phyloP scores from a whole-genome alignment of 148 eudicot genomes.

The Heliosperma pusillum region DNA sequence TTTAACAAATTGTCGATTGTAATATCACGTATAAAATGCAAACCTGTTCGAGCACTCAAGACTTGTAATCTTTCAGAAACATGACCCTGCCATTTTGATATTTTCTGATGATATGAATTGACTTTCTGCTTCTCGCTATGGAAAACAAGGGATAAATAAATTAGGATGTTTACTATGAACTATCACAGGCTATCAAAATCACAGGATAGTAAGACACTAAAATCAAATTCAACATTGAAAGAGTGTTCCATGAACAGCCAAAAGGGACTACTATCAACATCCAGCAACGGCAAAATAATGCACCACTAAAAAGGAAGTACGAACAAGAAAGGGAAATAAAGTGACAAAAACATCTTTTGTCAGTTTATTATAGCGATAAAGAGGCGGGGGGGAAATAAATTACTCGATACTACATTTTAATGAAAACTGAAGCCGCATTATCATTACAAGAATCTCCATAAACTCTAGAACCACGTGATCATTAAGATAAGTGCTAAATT shows the following conservation, averaged over 20 bases:
- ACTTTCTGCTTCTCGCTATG: conserved; percentile 91
- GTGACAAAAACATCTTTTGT: too few relatives aligned
- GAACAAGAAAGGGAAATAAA: too few relatives aligned
- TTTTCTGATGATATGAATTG: conserved; percentile 82
- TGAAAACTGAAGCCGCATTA: neutral
- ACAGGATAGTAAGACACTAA: neutral
- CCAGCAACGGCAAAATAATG: neutral
- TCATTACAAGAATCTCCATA: neutral
- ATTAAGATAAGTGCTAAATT: neutral
- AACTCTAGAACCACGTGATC: neutral
- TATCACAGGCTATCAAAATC: neutral
- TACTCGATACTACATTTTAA: neutral
- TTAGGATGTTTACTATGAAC: neutral
- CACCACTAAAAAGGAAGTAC: neutral
- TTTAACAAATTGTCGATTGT: neutral
- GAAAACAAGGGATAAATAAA: conserved; percentile 6
- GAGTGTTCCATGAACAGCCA: neutral
- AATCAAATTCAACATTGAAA: neutral
- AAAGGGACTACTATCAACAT: neutral
- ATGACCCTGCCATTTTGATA: conserved; percentile 88
- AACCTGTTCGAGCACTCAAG: conserved; percentile 65
- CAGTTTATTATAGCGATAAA: too few relatives aligned
- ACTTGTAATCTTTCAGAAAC: conserved; percentile 74
- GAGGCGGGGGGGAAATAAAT: too few relatives aligned
- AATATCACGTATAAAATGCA: conserved; percentile 12